Percentiles rank a stretch among this genome's conserved stretches.
These are phyloP conservation scores for Aspergillus arachidicola DNA, from an alignment of 2,329 filamentous ascomycete genomes.

Conservation along the genomic window DNA sequence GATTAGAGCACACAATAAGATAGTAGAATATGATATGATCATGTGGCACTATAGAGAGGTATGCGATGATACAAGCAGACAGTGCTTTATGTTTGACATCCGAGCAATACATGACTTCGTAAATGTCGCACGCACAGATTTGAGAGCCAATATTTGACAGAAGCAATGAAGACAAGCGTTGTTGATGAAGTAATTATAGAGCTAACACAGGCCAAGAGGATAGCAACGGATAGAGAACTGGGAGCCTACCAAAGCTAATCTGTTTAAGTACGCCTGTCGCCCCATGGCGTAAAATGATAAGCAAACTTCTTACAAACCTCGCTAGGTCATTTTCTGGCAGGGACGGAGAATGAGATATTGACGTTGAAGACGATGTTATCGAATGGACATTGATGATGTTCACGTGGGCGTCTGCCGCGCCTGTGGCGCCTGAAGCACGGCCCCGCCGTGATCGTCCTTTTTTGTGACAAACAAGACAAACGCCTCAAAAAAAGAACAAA, in stretches of 20 bases:
- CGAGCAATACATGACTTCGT: neutral
- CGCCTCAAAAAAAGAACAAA: constrained; percentile 37
- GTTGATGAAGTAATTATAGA: neutral
- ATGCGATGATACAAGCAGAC: too few species aligned
- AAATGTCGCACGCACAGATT: neutral
- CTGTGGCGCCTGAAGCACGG: constrained; percentile 28
- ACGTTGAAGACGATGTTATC: constrained; percentile 7
- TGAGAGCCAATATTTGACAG: neutral
- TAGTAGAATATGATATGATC: neutral
- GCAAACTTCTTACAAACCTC: neutral
- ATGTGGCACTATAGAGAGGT: neutral
- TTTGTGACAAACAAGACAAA: constrained; percentile 36
- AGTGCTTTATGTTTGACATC: neutral
- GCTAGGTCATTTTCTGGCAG: neutral
- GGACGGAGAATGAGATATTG: neutral
- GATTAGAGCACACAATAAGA: neutral
- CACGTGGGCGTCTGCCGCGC: constrained; percentile 22
- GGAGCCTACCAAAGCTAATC: constrained; percentile 49
- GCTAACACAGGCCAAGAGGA: neutral
- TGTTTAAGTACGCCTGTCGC: constrained; percentile 48
- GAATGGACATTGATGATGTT: constrained; percentile 2
- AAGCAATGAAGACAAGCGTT: neutral
- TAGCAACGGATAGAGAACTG: constrained; percentile 9
- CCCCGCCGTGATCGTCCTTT: constrained; percentile 33
- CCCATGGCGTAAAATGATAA: constrained; percentile 36